A percentile compares a stretch with the other conserved stretches of the same genome.
phyloP scores from a whole-genome alignment of 202 grass and related monocot genomes.

The Musa balbisiana region DNA sequence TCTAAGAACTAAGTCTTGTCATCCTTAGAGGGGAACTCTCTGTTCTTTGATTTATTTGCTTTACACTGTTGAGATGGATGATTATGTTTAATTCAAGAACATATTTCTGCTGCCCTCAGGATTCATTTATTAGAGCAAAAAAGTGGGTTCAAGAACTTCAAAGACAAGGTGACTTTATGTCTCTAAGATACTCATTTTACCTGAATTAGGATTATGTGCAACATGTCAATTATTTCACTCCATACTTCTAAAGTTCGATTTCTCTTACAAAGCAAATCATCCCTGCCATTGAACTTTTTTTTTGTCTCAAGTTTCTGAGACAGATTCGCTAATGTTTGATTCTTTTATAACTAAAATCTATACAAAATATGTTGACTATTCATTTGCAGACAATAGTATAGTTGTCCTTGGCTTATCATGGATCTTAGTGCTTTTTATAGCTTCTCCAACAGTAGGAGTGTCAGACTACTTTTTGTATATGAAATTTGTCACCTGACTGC shows the following conservation, averaged over 20 bases:
- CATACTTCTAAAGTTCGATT: background rate
- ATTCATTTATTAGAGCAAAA: slow-evolving; percentile 52
- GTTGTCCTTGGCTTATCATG: background rate
- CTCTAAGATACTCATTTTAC: background rate
- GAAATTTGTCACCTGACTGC: background rate
- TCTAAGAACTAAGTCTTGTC: too few species aligned
- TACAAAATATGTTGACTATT: too few species aligned
- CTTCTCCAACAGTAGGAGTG: background rate
- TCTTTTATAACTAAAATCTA: too few species aligned
- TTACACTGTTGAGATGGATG: background rate
- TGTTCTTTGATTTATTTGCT: too few species aligned
- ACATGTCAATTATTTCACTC: background rate
- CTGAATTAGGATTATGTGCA: background rate
- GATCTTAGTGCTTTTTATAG: background rate
- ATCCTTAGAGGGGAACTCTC: too few species aligned
- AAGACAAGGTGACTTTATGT: slow-evolving; percentile 38
- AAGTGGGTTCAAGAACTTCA: slow-evolving; percentile 71
- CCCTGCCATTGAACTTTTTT: too few species aligned
- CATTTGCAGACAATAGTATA: too few species aligned
- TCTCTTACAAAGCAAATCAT: background rate
- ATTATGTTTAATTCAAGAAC: background rate
- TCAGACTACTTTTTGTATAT: background rate
- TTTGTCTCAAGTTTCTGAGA: too few species aligned
- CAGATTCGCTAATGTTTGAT: too few species aligned
- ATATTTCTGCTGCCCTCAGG: slow-evolving; percentile 23